Evolutionary conservation across 176 grass and related monocot genomes (phyloP).

Genomic region (Oryza meridionalis): DNA sequence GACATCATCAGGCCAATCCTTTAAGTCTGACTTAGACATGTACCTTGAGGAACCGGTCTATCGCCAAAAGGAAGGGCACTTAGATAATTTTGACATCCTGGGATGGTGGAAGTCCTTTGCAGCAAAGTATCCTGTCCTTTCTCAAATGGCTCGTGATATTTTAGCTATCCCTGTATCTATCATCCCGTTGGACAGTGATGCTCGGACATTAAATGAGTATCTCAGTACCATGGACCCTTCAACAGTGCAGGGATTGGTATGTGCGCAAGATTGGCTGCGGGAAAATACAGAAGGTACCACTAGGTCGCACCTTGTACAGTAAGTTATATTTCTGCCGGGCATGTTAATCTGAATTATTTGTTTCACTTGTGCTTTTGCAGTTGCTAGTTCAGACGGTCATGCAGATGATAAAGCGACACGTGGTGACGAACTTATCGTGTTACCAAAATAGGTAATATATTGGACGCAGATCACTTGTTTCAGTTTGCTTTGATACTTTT

Average conservation of each 20-base stretch:
- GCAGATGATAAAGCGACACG: slow-evolving; percentile 36
- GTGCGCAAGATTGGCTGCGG: slow-evolving; percentile 91
- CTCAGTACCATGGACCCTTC: slow-evolving; percentile 78
- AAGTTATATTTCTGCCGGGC: neutral
- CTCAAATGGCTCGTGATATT: slow-evolving; percentile 90
- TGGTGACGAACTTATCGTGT: slow-evolving; percentile 38
- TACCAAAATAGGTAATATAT: slow-evolving; percentile 55
- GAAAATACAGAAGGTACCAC: slow-evolving; percentile 73
- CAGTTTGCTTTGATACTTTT: neutral
- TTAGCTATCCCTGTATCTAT: slow-evolving; percentile 85
- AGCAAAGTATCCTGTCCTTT: slow-evolving; percentile 96
- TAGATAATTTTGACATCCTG: slow-evolving; percentile 89
- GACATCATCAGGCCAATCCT: slow-evolving; percentile 82
- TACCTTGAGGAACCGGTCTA: slow-evolving; percentile 96
- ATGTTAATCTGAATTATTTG: slow-evolving; percentile 3
- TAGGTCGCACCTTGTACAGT: slow-evolving; percentile 24
- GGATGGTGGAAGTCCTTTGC: slow-evolving; percentile 97
- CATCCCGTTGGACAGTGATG: slow-evolving; percentile 76
- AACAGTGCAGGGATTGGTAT: slow-evolving; percentile 81
- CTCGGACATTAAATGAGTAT: slow-evolving; percentile 87
- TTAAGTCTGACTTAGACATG: slow-evolving; percentile 94
- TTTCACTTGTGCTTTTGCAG: slow-evolving; percentile 47
- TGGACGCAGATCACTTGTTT: neutral
- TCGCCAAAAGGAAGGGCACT: slow-evolving; percentile 74
- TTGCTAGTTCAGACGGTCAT: slow-evolving; percentile 37